Evolutionary conservation across 352 stramenopile species (phyloP), one percentile per base, ranked within the genome.

Genomic region (Blastocystis sp.): DNA sequence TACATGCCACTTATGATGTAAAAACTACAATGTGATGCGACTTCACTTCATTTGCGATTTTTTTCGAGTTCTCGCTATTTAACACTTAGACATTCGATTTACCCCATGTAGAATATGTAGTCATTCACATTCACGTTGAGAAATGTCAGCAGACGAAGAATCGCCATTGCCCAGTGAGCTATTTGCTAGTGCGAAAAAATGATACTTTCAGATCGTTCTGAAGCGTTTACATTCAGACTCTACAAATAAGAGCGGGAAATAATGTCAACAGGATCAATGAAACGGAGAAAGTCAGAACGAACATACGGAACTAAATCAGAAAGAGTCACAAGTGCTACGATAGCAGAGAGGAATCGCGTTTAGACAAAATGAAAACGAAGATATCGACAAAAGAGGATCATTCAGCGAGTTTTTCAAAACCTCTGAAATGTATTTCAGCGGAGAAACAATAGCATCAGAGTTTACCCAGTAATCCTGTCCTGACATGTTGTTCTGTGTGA

Each of bases 261-360:
- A 43, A 5, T 20, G 4, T 11, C 20, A 45, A 85, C 73, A 9
- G 45, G 2, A 43, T 85, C 73, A 20, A 53, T 45, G 24, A 85
- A 62, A 5, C 39, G 39, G 9, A 68, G 7, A 24, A 85, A 50
- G 53, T 39, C 50, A n/a, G 20, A 69, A 24, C 63, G 20, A 8
- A 39, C 47, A 11, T 73, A 73, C 41, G 63, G 26, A 43, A 30
- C 63, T 73, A 73, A 18, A 43, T 34, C n/a, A 73, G 7, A 30
- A 73, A 73, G 20, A 34, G 59, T 13, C 41, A 41, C n/a, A 20
- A 20, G 39, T 66, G 26, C 5, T 68, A 47, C 73, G 43, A 41
- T 68, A 68, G 47, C 59, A 85, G 9, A 85, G 73, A 85, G 73
- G 73, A 66, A 85, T 30, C 2, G 73, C n/a, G 26, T 85, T 85